These are phyloP conservation scores for Letharia lupina DNA, from an alignment of 495 filamentous ascomycete genomes.

Conservation along the genomic window DNA sequence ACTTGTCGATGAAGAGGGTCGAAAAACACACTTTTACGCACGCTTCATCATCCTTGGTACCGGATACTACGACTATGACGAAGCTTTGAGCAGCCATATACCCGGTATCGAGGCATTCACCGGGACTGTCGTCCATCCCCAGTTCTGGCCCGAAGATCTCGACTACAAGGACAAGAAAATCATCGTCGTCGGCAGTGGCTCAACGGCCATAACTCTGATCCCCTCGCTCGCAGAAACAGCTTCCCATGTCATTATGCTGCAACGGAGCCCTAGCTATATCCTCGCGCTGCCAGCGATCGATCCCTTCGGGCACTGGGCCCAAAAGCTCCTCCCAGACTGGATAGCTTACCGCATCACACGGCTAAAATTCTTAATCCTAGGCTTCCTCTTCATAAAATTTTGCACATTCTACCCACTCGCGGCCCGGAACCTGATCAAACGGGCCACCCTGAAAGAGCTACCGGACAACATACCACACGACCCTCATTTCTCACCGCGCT, in stretches of 20 bases:
- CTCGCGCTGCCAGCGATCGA: slow-evolving; percentile 4
- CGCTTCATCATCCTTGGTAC: slow-evolving; percentile 12
- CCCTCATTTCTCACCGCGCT: slow-evolving; percentile 11
- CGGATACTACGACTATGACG: slow-evolving; percentile 15
- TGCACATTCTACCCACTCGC: slow-evolving; percentile 1
- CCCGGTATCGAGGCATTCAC: slow-evolving; percentile 4
- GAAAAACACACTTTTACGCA: background rate
- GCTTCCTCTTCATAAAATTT: slow-evolving; percentile 1
- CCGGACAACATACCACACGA: slow-evolving; percentile 3
- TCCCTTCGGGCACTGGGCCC: background rate
- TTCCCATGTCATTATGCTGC: slow-evolving; percentile 14
- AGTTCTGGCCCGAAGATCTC: slow-evolving; percentile 13
- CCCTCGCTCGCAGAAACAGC: slow-evolving; percentile 9
- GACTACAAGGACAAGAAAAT: slow-evolving; percentile 5
- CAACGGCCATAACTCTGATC: slow-evolving; percentile 8
- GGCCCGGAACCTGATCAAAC: background rate
- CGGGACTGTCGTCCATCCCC: slow-evolving; percentile 1
- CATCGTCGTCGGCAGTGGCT: slow-evolving; percentile 13
- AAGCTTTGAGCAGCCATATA: slow-evolving; percentile 2
- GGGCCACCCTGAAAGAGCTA: slow-evolving; percentile 2
- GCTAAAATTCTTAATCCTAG: background rate
- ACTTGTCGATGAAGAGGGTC: slow-evolving; percentile 5
- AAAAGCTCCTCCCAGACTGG: background rate
- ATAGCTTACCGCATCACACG: slow-evolving; percentile 4
- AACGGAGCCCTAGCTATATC: slow-evolving; percentile 11